phyloP scores from a whole-genome alignment of 192 early-diverging fungal genomes.

The Mortierella claussenii region DNA sequence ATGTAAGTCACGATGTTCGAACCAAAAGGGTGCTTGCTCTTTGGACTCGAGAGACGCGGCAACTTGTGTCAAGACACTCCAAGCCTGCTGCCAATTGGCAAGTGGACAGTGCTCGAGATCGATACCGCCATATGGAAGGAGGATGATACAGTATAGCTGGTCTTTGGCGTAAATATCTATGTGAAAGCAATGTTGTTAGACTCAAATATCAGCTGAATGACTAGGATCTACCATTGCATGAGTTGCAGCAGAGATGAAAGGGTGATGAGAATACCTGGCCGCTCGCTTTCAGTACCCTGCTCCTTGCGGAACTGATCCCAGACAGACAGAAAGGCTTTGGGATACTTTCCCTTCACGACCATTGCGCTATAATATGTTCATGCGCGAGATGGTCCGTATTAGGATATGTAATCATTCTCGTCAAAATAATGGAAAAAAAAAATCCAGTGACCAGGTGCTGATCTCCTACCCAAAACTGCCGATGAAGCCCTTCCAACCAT shows the following conservation, averaged over 20 bases:
- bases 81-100: conserved; percentile 70
- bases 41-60: conserved; percentile 68
- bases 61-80: conserved; percentile 76
- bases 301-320: conserved; percentile 78
- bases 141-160: conserved; percentile 80
- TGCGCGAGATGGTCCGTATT: conserved; percentile 9
- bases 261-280: conserved; percentile 61
- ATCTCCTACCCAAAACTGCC: conserved; percentile 47
- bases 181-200: neutral
- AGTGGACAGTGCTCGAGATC: conserved; percentile 71
- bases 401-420: conserved; percentile 50
- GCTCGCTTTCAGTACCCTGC: conserved; percentile 74
- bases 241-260: neutral
- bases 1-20: conserved; percentile 80
- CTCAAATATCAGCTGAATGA: neutral
- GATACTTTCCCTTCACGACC: conserved; percentile 77
- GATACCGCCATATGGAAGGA: conserved; percentile 78
- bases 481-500: conserved; percentile 48
- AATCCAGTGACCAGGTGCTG: neutral
- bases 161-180: conserved; percentile 69
- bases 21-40: conserved; percentile 56
- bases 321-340: conserved; percentile 67
- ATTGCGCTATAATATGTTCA: conserved; percentile 67
- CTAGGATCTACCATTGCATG: neutral
- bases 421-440: conserved; percentile 3